These are phyloP conservation scores for Diaporthe sp. DNA, from an alignment of 2,329 filamentous ascomycete genomes.

Conservation along the genomic window DNA sequence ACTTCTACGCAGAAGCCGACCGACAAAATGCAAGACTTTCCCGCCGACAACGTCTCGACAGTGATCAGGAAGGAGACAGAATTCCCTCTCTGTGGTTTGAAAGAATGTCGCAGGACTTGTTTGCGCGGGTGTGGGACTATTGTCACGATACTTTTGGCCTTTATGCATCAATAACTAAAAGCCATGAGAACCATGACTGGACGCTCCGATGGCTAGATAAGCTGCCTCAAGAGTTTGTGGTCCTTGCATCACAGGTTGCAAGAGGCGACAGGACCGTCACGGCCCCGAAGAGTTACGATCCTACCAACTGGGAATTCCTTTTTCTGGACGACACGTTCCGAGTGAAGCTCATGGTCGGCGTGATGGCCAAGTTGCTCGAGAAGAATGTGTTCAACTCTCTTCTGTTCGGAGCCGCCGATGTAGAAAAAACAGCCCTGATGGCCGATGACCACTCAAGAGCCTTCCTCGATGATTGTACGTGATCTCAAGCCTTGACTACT, in stretches of 20 bases:
- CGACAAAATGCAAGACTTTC: slow-evolving; percentile 7
- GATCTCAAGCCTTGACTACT: background rate
- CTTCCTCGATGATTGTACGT: slow-evolving; percentile 27
- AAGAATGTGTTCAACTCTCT: slow-evolving; percentile 55
- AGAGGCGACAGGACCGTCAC: slow-evolving; percentile 35
- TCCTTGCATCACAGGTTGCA: slow-evolving; percentile 37
- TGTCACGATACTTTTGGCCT: slow-evolving; percentile 36
- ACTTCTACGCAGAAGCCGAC: slow-evolving; percentile 11
- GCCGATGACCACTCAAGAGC: slow-evolving; percentile 35
- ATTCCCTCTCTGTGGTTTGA: slow-evolving; percentile 40
- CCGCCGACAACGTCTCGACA: slow-evolving; percentile 11
- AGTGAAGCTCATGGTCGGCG: slow-evolving; percentile 51
- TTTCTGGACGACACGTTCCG: slow-evolving; percentile 35
- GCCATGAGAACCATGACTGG: slow-evolving; percentile 24
- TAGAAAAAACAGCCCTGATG: slow-evolving; percentile 48
- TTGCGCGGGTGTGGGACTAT: slow-evolving; percentile 39
- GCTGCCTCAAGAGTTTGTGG: slow-evolving; percentile 38
- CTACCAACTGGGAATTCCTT: slow-evolving; percentile 37
- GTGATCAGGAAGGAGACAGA: slow-evolving; percentile 25
- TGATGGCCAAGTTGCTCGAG: slow-evolving; percentile 56
- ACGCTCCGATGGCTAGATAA: slow-evolving; percentile 30
- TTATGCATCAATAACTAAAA: background rate
- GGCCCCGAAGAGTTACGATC: background rate
- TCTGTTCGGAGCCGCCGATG: slow-evolving; percentile 55
- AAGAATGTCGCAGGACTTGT: slow-evolving; percentile 34